Percentiles rank a stretch among this genome's conserved stretches.
These are phyloP conservation scores for Papiliotrema flavescens DNA, from an alignment of 1,284 basidiomycete species.

Conservation along the genomic window DNA sequence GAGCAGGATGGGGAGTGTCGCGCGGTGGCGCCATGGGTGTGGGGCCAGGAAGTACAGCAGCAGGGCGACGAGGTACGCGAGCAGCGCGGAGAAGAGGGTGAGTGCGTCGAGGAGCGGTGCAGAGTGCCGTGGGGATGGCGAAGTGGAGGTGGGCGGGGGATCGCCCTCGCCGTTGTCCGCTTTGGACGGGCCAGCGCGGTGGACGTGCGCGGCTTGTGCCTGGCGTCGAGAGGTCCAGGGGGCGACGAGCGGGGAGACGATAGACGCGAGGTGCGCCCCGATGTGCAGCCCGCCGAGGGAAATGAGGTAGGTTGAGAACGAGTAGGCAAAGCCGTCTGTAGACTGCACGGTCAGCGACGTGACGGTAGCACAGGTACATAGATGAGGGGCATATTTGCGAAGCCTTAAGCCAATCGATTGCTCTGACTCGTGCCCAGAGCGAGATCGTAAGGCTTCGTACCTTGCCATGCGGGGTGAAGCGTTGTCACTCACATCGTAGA, in stretches of 20 bases:
- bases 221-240: not conserved
- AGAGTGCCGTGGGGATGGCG: no score
- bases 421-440: no score
- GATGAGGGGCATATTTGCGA: not conserved
- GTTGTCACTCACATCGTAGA: slow-evolving; percentile 77
- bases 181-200: no score
- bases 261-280: slow-evolving; percentile 32
- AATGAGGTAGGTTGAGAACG: slow-evolving; percentile 71
- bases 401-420: not conserved
- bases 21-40: slow-evolving; percentile 67
- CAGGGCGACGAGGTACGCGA: slow-evolving; percentile 55
- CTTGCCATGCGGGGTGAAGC: no score
- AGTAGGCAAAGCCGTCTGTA: slow-evolving; percentile 77
- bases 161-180: no score
- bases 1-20: slow-evolving; percentile 84
- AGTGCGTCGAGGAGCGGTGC: slow-evolving; percentile 32
- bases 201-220: no score
- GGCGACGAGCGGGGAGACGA: slow-evolving; percentile 61
- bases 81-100: slow-evolving; percentile 39
- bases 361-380: not conserved
- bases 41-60: slow-evolving; percentile 74
- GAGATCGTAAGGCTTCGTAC: no score
- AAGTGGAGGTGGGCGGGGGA: no score
- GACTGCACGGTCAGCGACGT: slow-evolving; percentile 54
- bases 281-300: slow-evolving; percentile 53